Evolutionary conservation across 257 asterid genomes (phyloP).

Genomic region (Scutellaria barbata): DNA sequence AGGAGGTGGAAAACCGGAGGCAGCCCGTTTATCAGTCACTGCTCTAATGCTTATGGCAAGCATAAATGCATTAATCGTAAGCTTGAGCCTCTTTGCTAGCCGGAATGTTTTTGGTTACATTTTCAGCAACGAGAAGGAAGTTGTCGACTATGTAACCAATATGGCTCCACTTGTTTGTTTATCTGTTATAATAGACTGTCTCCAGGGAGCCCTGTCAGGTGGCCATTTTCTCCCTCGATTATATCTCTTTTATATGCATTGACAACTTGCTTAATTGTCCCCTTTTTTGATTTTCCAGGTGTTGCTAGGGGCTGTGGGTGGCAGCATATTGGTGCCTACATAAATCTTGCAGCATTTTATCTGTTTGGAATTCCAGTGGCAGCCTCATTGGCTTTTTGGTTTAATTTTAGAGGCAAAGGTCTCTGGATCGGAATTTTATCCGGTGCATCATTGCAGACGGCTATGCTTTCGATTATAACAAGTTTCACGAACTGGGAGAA

Average conservation of each 20-base stretch:
- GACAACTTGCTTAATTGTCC: not conserved
- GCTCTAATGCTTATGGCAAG: constrained; percentile 62
- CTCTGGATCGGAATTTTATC: constrained; percentile 73
- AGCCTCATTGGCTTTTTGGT: constrained; percentile 60
- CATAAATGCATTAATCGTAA: constrained; percentile 46
- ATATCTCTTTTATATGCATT: not conserved
- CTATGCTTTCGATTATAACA: constrained; percentile 57
- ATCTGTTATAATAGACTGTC: constrained; percentile 56
- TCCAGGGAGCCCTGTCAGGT: constrained; percentile 83
- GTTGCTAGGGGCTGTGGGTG: constrained; percentile 95
- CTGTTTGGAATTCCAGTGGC: constrained; percentile 83
- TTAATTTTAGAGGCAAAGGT: constrained; percentile 65
- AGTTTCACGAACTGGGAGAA: constrained; percentile 54
- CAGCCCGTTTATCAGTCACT: constrained; percentile 56
- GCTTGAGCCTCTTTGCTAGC: constrained; percentile 55
- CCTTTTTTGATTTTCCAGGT: constrained; percentile 41
- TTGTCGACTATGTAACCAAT: constrained; percentile 63
- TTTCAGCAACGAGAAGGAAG: constrained; percentile 83
- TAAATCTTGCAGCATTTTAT: constrained; percentile 80
- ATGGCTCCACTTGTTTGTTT: constrained; percentile 80
- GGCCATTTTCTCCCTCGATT: not conserved
- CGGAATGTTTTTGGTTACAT: constrained; percentile 70
- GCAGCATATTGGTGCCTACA: constrained; percentile 88
- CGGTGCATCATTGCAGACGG: constrained; percentile 60
- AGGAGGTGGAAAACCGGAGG: constrained; percentile 74